These are phyloP conservation scores for Clitopilus passeckerianus DNA, from an alignment of 768 basidiomycete species.

Conservation along the genomic window DNA sequence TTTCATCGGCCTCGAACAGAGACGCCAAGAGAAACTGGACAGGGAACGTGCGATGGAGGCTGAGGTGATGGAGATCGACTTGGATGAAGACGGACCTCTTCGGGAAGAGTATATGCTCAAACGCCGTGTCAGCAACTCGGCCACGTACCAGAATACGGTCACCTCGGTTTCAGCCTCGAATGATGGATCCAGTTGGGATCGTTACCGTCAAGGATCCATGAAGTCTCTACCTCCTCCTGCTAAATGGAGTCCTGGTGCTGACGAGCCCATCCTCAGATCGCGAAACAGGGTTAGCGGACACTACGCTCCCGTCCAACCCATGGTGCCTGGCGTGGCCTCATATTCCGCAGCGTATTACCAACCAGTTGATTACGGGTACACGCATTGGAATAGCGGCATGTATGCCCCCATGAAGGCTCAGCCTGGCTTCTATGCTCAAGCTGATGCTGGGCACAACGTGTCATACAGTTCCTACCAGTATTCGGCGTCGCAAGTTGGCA, in stretches of 20 bases:
- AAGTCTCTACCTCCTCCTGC: slow-evolving; percentile 64
- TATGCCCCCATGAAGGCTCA: slow-evolving; percentile 34
- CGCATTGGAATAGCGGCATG: slow-evolving; percentile 32
- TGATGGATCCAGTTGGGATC: slow-evolving; percentile 5
- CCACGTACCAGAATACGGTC: slow-evolving; percentile 16
- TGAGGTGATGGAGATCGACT: slow-evolving; percentile 66
- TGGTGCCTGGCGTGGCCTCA: slow-evolving; percentile 29
- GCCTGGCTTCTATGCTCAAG: slow-evolving; percentile 26
- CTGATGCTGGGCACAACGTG: slow-evolving; percentile 25
- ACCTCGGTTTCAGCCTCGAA: slow-evolving; percentile 6
- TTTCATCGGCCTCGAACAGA: slow-evolving; percentile 69
- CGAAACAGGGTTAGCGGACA: slow-evolving; percentile 46
- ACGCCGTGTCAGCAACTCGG: slow-evolving; percentile 46
- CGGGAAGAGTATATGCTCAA: slow-evolving; percentile 77
- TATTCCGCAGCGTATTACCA: slow-evolving; percentile 31
- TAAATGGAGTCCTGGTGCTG: slow-evolving; percentile 78
- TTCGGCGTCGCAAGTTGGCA: slow-evolving; percentile 26
- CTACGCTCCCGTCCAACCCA: slow-evolving; percentile 62
- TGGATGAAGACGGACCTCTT: slow-evolving; percentile 80
- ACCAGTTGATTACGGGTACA: slow-evolving; percentile 28
- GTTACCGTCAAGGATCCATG: slow-evolving; percentile 8
- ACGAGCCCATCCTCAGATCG: slow-evolving; percentile 65
- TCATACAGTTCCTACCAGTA: slow-evolving; percentile 31
- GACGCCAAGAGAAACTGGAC: slow-evolving; percentile 47
- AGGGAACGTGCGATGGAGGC: slow-evolving; percentile 33